phyloP scores from a whole-genome alignment of 2,329 filamentous ascomycete genomes.

The Fusarium sp. region DNA sequence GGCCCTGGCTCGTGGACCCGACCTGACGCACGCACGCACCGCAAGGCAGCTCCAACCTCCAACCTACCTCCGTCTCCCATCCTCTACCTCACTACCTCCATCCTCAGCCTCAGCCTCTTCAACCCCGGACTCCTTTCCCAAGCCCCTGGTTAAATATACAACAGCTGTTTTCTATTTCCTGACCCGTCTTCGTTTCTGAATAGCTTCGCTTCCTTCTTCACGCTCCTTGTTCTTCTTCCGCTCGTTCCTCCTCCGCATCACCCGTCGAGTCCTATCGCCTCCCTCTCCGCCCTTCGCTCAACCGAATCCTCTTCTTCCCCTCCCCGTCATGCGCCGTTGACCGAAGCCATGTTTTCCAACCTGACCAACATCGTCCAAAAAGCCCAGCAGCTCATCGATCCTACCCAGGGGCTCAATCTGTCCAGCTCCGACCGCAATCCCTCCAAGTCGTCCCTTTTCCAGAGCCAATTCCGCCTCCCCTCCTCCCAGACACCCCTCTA shows the following conservation, averaged over 20 bases:
- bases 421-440: conserved; percentile 82
- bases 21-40: conserved; percentile 16
- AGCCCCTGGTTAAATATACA: conserved; percentile 5
- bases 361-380: conserved; percentile 88
- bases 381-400: conserved; percentile 94
- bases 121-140: conserved; percentile 12
- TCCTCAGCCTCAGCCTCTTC: conserved; percentile 17
- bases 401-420: conserved; percentile 79
- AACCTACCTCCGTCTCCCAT: conserved; percentile 9
- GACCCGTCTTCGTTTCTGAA: not conserved
- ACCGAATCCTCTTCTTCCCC: conserved; percentile 24
- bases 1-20: conserved; percentile 18
- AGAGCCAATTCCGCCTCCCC: conserved; percentile 95
- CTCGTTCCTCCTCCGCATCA: conserved; percentile 11
- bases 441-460: conserved; percentile 92
- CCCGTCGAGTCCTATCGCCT: conserved; percentile 14
- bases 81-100: conserved; percentile 23
- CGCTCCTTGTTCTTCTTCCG: not conserved
- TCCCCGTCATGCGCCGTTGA: conserved; percentile 53
- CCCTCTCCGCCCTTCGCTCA: conserved; percentile 23
- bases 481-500: conserved; percentile 91
- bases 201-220: not conserved
- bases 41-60: conserved; percentile 21
- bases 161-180: not conserved
- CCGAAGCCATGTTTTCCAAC: conserved; percentile 67